phyloP scores from a whole-genome alignment of 2,329 filamentous ascomycete species.

The Emmonsia crescens region DNA sequence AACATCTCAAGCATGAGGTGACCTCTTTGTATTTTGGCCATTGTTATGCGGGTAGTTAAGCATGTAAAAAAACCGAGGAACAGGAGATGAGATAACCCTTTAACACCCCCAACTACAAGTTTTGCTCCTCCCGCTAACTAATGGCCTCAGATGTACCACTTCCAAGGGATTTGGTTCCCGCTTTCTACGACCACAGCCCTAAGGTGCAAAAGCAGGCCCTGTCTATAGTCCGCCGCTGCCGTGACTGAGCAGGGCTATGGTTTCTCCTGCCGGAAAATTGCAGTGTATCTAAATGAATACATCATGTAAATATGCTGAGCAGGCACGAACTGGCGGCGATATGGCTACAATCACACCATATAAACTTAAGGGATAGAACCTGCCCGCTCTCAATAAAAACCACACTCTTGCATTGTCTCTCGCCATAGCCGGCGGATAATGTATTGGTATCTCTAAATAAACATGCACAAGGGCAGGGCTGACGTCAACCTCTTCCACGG shows the following conservation, averaged over 20 bases:
- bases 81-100: too few relatives aligned
- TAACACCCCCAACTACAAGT: not conserved
- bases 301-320: not conserved
- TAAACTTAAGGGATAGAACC: not conserved
- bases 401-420: not conserved
- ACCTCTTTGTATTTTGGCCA: not conserved
- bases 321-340: not conserved
- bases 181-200: not conserved
- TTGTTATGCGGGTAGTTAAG: not conserved
- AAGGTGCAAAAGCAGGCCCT: not conserved
- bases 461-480: not conserved
- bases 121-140: not conserved
- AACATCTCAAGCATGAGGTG: not conserved
- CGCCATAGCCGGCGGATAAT: not conserved
- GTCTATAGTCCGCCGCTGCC: not conserved
- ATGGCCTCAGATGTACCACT: not conserved
- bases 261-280: not conserved
- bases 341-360: not conserved
- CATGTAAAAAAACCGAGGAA: too few relatives aligned
- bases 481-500: not conserved
- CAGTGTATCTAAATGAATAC: not conserved
- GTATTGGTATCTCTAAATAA: not conserved
- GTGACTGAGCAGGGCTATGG: not conserved
- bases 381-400: not conserved
- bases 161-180: not conserved